Percentiles rank a stretch among this genome's conserved stretches.
These are phyloP conservation scores for Capniomyces stellatus DNA, from an alignment of 371 early-diverging fungal genomes.

Conservation along the genomic window DNA sequence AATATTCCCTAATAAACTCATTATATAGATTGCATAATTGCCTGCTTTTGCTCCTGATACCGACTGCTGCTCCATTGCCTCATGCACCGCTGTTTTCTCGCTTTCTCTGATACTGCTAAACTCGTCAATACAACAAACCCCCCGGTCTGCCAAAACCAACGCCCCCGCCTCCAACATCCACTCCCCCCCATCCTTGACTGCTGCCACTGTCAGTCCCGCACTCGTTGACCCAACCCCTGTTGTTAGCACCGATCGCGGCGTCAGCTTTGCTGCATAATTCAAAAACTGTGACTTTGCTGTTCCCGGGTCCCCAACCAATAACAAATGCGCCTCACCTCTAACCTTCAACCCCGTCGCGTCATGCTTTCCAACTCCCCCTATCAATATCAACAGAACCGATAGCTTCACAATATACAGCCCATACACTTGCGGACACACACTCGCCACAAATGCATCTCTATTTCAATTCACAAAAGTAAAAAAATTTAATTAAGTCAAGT, in stretches of 20 bases:
- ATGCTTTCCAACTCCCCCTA: conserved; percentile 35
- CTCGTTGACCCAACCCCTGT: conserved; percentile 63
- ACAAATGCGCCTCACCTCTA: conserved; percentile 56
- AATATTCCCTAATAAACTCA: too few species aligned
- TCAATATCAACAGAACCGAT: conserved; percentile 38
- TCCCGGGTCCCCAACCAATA: conserved; percentile 72
- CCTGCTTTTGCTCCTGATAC: conserved; percentile 39
- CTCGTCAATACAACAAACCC: conserved; percentile 67
- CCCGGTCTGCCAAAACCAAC: conserved; percentile 50
- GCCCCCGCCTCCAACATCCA: conserved; percentile 64
- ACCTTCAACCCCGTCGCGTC: conserved; percentile 29
- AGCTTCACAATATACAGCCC: conserved; percentile 42
- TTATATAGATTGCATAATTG: too few species aligned
- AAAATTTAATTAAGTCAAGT: too few species aligned
- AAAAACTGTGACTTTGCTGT: conserved; percentile 74
- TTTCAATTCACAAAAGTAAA: too few species aligned
- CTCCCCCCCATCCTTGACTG: conserved; percentile 48
- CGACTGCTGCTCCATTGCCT: conserved; percentile 75
- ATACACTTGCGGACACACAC: conserved; percentile 41
- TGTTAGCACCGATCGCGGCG: conserved; percentile 47
- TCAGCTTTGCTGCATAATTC: conserved; percentile 33
- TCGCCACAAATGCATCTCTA: conserved; percentile 31
- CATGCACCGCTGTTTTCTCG: conserved; percentile 56
- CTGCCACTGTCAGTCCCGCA: conserved; percentile 62
- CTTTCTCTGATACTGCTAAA: conserved; percentile 50